Evolutionary conservation across 1,284 basidiomycete genomes (phyloP).

Genomic region (Heterobasidion occidentale): DNA sequence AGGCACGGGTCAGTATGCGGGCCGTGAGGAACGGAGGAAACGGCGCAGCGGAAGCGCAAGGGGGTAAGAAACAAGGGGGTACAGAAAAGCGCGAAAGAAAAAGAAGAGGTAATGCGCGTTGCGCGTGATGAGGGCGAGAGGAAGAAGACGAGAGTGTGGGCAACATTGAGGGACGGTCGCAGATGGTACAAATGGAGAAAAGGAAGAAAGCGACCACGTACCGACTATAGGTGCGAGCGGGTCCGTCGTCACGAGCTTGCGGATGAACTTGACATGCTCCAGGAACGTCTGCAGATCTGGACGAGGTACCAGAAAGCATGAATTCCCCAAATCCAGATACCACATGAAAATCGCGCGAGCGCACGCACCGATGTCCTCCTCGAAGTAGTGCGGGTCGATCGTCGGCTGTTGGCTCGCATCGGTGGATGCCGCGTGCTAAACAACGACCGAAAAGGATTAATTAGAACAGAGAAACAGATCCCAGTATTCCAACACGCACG

Average conservation of each 20-base stretch:
- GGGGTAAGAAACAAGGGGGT: neutral
- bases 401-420: constrained; percentile 29
- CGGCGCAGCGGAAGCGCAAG: too few relatives aligned
- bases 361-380: constrained; percentile 26
- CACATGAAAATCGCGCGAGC: neutral
- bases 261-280: constrained; percentile 30
- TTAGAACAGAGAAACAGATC: neutral
- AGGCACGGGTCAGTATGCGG: neutral
- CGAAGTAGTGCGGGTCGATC: constrained; percentile 35
- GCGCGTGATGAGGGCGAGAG: constrained; percentile 6
- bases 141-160: neutral
- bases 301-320: neutral
- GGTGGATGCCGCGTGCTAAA: constrained; percentile 23
- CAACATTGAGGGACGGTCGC: too few relatives aligned
- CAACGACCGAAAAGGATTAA: neutral
- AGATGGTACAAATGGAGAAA: neutral
- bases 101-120: neutral
- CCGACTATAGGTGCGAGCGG: constrained; percentile 15
- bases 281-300: constrained; percentile 24
- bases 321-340: neutral
- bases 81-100: neutral
- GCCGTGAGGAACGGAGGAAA: too few relatives aligned
- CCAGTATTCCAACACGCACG: constrained; percentile 11
- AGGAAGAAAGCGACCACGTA: neutral
- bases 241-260: constrained; percentile 21